phyloP scores from a whole-genome alignment of 2,329 filamentous ascomycete genomes.

The Oidium heveae region DNA sequence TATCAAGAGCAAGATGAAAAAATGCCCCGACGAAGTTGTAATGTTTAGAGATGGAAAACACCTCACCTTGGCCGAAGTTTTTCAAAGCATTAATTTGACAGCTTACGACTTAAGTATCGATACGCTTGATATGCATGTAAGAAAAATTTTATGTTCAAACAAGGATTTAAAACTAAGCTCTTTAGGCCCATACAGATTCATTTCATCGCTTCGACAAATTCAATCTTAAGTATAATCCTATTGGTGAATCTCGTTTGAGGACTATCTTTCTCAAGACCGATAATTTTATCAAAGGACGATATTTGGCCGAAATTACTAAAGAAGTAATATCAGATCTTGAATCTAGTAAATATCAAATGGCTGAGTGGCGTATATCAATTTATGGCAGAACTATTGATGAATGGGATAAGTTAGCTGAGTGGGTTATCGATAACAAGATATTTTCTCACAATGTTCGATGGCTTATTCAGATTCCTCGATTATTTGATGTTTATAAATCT shows the following conservation, averaged over 20 bases:
- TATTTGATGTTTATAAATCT: constrained; percentile 90
- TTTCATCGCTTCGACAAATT: constrained; percentile 99
- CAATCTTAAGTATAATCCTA: constrained; percentile 95
- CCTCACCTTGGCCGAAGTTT: constrained; percentile 76
- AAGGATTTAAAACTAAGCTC: constrained; percentile 3
- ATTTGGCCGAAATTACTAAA: constrained; percentile 90
- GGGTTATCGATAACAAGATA: constrained; percentile 94
- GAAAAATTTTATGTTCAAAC: constrained; percentile 14
- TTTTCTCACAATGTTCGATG: constrained; percentile 95
- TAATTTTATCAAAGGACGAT: constrained; percentile 88
- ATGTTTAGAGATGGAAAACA: constrained; percentile 80
- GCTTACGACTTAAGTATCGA: constrained; percentile 97
- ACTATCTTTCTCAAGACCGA: constrained; percentile 99
- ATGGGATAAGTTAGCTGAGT: constrained; percentile 92
- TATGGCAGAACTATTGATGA: constrained; percentile 82
- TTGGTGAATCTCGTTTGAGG: constrained; percentile 79
- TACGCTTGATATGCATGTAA: constrained; percentile 91
- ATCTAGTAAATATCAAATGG: constrained; percentile 98
- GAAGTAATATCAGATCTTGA: constrained; percentile 94
- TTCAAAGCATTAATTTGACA: constrained; percentile 89
- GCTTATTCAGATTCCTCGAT: constrained; percentile 81
- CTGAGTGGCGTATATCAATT: constrained; percentile 95
- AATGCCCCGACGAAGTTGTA: constrained; percentile 80
- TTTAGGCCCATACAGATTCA: constrained; percentile 73
- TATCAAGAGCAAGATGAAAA: constrained; percentile 99